A percentile compares a stretch with the other conserved stretches of the same genome.
phyloP scores from a whole-genome alignment of 805 yeast species.

The Limtongia smithiae region DNA sequence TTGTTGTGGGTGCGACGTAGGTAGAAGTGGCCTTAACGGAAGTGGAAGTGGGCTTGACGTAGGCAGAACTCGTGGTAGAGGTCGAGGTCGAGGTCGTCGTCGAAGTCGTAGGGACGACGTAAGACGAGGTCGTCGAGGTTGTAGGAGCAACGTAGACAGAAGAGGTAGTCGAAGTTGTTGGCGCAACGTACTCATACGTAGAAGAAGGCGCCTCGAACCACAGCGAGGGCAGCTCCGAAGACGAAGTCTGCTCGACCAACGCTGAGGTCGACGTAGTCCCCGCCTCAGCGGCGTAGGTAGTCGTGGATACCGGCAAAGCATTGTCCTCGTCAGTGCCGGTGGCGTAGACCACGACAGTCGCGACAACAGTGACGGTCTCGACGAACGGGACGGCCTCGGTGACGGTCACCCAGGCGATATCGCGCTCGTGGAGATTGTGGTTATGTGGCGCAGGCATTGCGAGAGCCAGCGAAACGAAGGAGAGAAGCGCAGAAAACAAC shows the following conservation, averaged over 20 bases:
- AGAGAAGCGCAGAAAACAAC: conserved; percentile 5
- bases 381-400: conserved; percentile 11
- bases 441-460: conserved; percentile 12
- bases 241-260: conserved; percentile 9
- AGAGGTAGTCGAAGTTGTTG: conserved; percentile 14
- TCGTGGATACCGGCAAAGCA: conserved; percentile 4
- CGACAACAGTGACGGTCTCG: conserved; percentile 18
- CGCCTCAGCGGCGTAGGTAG: neutral
- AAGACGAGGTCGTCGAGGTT: conserved; percentile 11
- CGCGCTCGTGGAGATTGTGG: conserved; percentile 19
- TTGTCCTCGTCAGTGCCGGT: neutral
- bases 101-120: conserved; percentile 13
- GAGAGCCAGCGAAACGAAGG: conserved; percentile 12
- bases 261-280: conserved; percentile 6
- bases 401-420: conserved; percentile 22
- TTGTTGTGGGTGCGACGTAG: conserved; percentile 10
- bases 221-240: too few species aligned
- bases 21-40: conserved; percentile 4
- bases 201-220: neutral
- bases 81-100: conserved; percentile 4
- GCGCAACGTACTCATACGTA: conserved; percentile 6
- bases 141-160: conserved; percentile 10
- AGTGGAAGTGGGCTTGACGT: conserved; percentile 12
- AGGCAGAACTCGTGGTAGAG: conserved; percentile 10
- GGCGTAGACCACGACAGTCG: conserved; percentile 20